Base-by-base conservation (phyloP, 2,329 filamentous ascomycete species). In the Dactylellina cionopaga region DNA sequence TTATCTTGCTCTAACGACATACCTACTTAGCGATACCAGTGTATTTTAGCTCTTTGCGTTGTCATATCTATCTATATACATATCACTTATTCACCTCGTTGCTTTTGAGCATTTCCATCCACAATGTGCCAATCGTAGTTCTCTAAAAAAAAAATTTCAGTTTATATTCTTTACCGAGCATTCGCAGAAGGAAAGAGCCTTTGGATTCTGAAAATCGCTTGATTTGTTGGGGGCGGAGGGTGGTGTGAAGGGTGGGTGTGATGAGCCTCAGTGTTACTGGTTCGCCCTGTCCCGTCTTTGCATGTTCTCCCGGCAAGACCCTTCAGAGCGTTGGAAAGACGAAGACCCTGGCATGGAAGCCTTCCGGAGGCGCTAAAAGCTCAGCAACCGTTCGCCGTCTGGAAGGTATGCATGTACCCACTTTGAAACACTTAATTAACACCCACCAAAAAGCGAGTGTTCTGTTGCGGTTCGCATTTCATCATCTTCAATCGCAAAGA, bases 341-440 rank as follows among this genome's bases (percentile, higher is more conserved):
- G 31, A 15, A 39, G 37, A 31, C 54, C 54, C 54, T 63, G 39
- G 29, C 59, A 31, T 37, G 25, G 59, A 44, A 46, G n/a, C 43
- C n/a, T 37, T 43, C 24, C 33, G 33, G 47, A 65, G 49, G 62
- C 62, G 62, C 62, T 58, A 66, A 58, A 52, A 51, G 39, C 62
- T 54, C 22, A 56, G 59, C 44, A 58, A 66, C 43, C 51, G 54
- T 46, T 68, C 63, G 63, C 63, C 63, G 63, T 68, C 37, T 19
- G 58, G 49, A 55, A 41, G 31, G 44, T 49, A 55, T 31, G 22
- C n/a, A n/a, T n/a, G 25, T 17, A 37, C 35, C 33, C 59, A 27
- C 19, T 39, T 33, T 64, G 60, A 64, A 64, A 64, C 47, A 64
- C 60, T 64, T n/a, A n/a, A n/a, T n/a, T n/a, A n/a, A n/a, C n/a